A percentile compares a stretch with the other conserved stretches of the same genome.
These are phyloP conservation scores for Eucalyptus tenuipes DNA, from an alignment of 345 rosid species.

Conservation along the genomic window DNA sequence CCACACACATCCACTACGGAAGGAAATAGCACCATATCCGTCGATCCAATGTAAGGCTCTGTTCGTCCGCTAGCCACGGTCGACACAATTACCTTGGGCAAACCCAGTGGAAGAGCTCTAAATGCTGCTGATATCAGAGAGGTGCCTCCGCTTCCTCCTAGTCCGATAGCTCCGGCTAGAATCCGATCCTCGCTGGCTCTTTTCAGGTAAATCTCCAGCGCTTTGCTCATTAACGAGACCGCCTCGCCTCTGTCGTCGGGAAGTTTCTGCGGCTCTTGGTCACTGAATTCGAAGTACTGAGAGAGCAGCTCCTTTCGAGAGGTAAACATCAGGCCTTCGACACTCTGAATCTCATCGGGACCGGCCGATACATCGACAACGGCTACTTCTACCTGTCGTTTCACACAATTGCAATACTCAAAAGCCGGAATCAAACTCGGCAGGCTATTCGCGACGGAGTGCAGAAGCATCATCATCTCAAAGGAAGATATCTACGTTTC, in stretches of 20 bases:
- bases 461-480: not conserved
- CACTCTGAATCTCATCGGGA: slow-evolving; percentile 10
- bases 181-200: slow-evolving; percentile 16
- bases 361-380: slow-evolving; percentile 72
- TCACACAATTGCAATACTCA: not conserved
- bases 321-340: slow-evolving; percentile 33
- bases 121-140: slow-evolving; percentile 69
- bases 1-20: slow-evolving; percentile 89
- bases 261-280: slow-evolving; percentile 6
- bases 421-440: not conserved
- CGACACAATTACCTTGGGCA: slow-evolving; percentile 78
- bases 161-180: slow-evolving; percentile 61
- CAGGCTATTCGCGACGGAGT: not conserved
- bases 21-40: slow-evolving; percentile 73
- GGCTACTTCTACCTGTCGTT: slow-evolving; percentile 45
- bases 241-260: slow-evolving; percentile 69
- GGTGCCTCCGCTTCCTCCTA: slow-evolving; percentile 92
- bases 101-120: slow-evolving; percentile 57
- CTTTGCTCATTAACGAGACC: slow-evolving; percentile 52
- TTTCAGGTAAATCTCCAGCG: slow-evolving; percentile 44
- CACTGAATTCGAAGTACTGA: slow-evolving; percentile 10
- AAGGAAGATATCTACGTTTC: not conserved
- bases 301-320: slow-evolving; percentile 47
- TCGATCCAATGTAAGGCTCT: slow-evolving; percentile 67
- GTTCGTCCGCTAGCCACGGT: slow-evolving; percentile 91